Base-by-base conservation (phyloP, 164 flowering plant genomes). In the Umbellularia californica region DNA sequence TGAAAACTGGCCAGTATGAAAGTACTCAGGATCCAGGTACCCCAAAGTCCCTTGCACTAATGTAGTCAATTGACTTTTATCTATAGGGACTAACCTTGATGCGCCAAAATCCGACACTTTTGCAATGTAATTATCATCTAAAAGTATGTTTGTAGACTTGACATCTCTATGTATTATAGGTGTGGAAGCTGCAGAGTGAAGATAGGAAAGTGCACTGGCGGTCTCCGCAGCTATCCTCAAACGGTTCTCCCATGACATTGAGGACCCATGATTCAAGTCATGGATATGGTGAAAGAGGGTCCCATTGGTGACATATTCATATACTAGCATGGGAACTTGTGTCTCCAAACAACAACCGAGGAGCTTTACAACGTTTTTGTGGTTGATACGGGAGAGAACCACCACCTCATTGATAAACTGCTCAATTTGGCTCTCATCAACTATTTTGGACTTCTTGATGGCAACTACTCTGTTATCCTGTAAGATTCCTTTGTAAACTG, bases 331-430 rank as follows among this genome's bases (percentile, higher is more conserved):
- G 0, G 86, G 86, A 6, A 84, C 85, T 74, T 77, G 80, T 12
- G 85, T 83, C 75, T 84, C 88, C 10, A 83, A 73, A 55, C 86
- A 83, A 22, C 84, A 82, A 2, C 88, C 85, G 25, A 85, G 27
- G 14, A 85, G 79, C 50, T 79, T 83, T 1, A 83, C 89, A 5
- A 82, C 84, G 62, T 86, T 80, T 24, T 80, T 77, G 50, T 86
- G 90, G 71, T 86, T 84, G 73, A 83, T 81, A 71, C 81, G 88
- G 25, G 81, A 76, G 27, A 85, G 82, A 19, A 87, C 76, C 6
- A 81, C 70, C 5, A 87, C 81, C 67, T 87, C 85, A 58, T 83
- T 88, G 23, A 83, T 78, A 72, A 87, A 87, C 58, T 85, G 81
- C 27, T 83, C 77, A 6, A 75, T 74, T 74, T 84, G 87, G 68